A percentile compares a stretch with the other conserved stretches of the same genome.
These are phyloP conservation scores for Jacaranda mimosifolia DNA, from an alignment of 257 asterid species.

Conservation along the genomic window DNA sequence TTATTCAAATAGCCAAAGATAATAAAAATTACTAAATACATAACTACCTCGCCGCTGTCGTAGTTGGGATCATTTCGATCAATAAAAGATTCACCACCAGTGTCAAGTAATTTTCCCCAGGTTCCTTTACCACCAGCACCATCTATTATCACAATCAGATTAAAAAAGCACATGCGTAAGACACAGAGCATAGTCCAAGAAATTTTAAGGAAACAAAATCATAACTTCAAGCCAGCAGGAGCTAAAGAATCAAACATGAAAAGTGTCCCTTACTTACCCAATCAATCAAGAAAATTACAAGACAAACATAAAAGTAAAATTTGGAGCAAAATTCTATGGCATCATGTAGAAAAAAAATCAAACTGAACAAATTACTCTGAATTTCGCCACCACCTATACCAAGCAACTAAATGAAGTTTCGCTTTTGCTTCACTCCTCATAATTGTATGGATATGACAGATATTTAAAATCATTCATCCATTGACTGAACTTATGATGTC, in stretches of 20 bases:
- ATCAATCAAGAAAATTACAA: neutral
- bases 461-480: neutral
- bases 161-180: slow-evolving; percentile 6
- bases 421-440: neutral
- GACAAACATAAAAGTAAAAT: neutral
- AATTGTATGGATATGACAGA: neutral
- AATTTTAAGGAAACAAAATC: neutral
- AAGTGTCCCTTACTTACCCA: neutral
- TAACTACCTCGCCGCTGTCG: slow-evolving; percentile 74
- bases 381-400: neutral
- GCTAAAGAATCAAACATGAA: neutral
- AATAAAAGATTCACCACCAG: slow-evolving; percentile 60
- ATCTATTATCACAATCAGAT: slow-evolving; percentile 62
- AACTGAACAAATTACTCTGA: neutral
- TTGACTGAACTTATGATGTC: neutral
- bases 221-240: slow-evolving; percentile 15
- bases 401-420: neutral
- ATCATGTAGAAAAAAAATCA: neutral
- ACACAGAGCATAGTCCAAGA: slow-evolving; percentile 49
- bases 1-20: neutral
- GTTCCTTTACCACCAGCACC: slow-evolving; percentile 99
- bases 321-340: neutral
- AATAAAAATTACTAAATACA: neutral
- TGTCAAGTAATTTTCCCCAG: slow-evolving; percentile 96
- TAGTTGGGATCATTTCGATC: slow-evolving; percentile 85